Base-by-base conservation (phyloP, 2,329 filamentous ascomycete species). In the Fusarium sp. region DNA sequence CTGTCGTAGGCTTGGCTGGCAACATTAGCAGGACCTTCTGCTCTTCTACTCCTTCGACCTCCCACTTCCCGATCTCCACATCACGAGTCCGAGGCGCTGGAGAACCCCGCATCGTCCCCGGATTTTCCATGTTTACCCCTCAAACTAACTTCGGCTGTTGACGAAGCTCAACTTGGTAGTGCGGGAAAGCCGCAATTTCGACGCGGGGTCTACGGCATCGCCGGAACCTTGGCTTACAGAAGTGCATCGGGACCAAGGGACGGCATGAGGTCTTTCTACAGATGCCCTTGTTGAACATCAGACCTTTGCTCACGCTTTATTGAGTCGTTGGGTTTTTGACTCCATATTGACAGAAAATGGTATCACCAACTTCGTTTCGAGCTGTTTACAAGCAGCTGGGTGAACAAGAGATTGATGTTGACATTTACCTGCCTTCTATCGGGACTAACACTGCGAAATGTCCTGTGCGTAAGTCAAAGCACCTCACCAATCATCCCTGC, bases 11-110 rank as follows among this genome's bases (percentile, higher is more conserved):
- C 24, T 22, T 35, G 33, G n/a, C 14, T 38, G 33, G 24, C 30
- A 44, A 3, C 24, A 26, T 44, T 44, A 20, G 42, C 44, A 28
- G 51, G 35, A 24, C 51, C 26, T 11, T 55, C 26, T 38, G 11
- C 35, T 55, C 51, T 55, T 55, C 35, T 55, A 55, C 26, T 28
- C 51, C 26, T 55, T 39, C 2, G 26, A 31, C 7, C 35, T 20
- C 51, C 51, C 51, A 55, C 51, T 41, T 55, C 26, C 51, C 51
- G 51, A 55, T 55, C 35, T 24, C 51, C 50, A 54, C 50, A 54
- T 54, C 20, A 18, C 50, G 50, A 9, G 1, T 13, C 33, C 20
- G 36, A 30, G 6, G 33, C 26, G 26, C 36, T 24, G 22, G 35
- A 11, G 22, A 31, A 12, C 51, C 51, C 51, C 51, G 35, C 51